Evolutionary conservation across 768 basidiomycete genomes (phyloP).

Genomic region (Suillus fuscotomentosus): DNA sequence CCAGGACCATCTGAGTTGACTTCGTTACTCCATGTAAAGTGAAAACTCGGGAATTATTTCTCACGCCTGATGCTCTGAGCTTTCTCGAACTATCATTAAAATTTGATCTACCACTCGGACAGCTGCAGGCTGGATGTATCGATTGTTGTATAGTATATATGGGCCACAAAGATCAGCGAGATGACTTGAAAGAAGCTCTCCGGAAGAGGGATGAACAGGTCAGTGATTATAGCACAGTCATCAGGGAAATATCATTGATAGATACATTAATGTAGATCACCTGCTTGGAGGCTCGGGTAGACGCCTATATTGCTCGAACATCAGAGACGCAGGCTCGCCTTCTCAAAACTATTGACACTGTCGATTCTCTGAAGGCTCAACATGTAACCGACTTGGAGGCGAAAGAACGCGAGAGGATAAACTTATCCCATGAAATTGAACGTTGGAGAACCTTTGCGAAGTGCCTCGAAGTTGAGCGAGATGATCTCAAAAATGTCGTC

Average conservation of each 20-base stretch:
- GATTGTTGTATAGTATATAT: constrained; percentile 14
- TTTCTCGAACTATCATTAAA: background rate
- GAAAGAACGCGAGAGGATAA: constrained; percentile 31
- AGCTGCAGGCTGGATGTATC: constrained; percentile 7
- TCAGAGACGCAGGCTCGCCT: constrained; percentile 48
- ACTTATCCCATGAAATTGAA: constrained; percentile 38
- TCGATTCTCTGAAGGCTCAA: constrained; percentile 41
- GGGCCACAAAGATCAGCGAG: constrained; percentile 22
- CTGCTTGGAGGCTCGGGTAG: constrained; percentile 28
- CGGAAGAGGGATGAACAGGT: constrained; percentile 29
- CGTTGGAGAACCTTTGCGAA: constrained; percentile 32
- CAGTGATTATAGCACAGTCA: background rate
- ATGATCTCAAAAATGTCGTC: constrained; percentile 56
- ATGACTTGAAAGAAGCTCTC: constrained; percentile 17
- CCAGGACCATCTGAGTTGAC: no score
- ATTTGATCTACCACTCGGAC: background rate
- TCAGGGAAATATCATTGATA: background rate
- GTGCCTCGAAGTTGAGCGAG: constrained; percentile 43
- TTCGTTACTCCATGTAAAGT: background rate
- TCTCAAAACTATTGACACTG: constrained; percentile 45
- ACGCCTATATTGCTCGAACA: constrained; percentile 36
- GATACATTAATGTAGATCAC: constrained; percentile 21
- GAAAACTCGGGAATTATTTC: background rate
- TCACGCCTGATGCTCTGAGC: background rate
- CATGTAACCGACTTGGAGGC: constrained; percentile 41